Base-by-base conservation (phyloP, 768 basidiomycete genomes). In the Lactarius sanguifluus region DNA sequence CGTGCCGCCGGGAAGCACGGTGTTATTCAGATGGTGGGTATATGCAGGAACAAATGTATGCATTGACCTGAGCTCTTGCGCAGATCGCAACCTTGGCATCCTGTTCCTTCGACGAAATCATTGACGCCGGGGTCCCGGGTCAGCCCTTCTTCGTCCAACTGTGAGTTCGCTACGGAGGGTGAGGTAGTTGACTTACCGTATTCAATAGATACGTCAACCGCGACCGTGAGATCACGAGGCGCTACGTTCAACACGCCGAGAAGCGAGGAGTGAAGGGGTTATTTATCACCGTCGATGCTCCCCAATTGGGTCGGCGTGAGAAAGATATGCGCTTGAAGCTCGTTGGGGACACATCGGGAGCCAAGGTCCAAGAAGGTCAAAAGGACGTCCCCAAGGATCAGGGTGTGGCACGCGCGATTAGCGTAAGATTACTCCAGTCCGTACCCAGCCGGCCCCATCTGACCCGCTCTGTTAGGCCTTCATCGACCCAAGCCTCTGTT, bases 241-340 rank as follows among this genome's bases (percentile, higher is more conserved):
- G 87, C 65, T 86, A 94, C 59, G 92, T 98, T 0, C 86, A 91
- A 71, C 92, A 96, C 70, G 96, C 96, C 0, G 94, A 95, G 77
- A 79, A 83, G 69, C 86, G 94, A 30, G 96, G 96, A 2, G 85
- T 99, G 73, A 95, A 94, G 76, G 96, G 83, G 5, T 79, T 98
- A 16, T 98, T 98, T 77, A 97, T 98, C 75, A 98, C 96, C 0
- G 96, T 98, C 28, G 96, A 98, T 78, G 96, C 96, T 0, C 96
- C 96, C 7, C 95, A 97, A 71, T 86, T 98, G 9, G 96, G 96
- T 54, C 85, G 95, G 13, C 84, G 96, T 66, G 94, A 96, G 76
- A 95, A 95, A 78, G 86, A 98, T 73, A 98, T 98, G 95, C 83
- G 96, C 30, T 91, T 90, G 87, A 96, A 94, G 75, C 98, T 98